Evolutionary conservation across 495 filamentous ascomycete genomes (phyloP).

Genomic region (Hamigera avellanea): DNA sequence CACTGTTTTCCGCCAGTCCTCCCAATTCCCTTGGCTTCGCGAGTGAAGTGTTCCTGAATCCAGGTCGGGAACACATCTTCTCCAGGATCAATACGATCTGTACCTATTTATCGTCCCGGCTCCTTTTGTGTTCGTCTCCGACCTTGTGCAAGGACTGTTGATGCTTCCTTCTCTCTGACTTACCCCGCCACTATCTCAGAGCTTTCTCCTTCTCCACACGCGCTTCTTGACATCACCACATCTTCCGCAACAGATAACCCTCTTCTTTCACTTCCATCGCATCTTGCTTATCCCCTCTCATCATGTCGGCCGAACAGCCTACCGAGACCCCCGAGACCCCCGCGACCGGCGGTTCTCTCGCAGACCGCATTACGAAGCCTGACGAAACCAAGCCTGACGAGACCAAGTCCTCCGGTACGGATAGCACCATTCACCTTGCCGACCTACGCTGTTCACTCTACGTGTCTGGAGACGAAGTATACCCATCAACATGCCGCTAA

Average conservation of each 20-base stretch:
- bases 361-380: constrained; percentile 48
- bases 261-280: too few relatives aligned
- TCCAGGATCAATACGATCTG: too few relatives aligned
- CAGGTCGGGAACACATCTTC: too few relatives aligned
- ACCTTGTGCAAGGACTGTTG: neutral
- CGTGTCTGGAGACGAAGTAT: neutral
- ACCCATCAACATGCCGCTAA: constrained; percentile 8
- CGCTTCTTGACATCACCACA: neutral
- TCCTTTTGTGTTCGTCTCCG: too few relatives aligned
- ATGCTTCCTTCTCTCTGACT: neutral
- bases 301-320: constrained; percentile 25
- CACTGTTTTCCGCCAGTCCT: too few relatives aligned
- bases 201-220: too few relatives aligned
- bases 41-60: too few relatives aligned
- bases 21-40: too few relatives aligned
- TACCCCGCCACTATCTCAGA: constrained; percentile 4
- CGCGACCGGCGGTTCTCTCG: constrained; percentile 36
- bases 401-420: constrained; percentile 7
- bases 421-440: constrained; percentile 1
- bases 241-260: neutral
- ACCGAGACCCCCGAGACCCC: constrained; percentile 11
- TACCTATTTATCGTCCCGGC: too few relatives aligned
- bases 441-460: neutral
- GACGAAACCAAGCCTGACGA: constrained; percentile 19
- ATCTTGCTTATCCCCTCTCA: neutral